Evolutionary conservation across 352 stramenopile species (phyloP), one percentile per base, ranked within the genome.

Genomic region (Globisporangium echinulatum): DNA sequence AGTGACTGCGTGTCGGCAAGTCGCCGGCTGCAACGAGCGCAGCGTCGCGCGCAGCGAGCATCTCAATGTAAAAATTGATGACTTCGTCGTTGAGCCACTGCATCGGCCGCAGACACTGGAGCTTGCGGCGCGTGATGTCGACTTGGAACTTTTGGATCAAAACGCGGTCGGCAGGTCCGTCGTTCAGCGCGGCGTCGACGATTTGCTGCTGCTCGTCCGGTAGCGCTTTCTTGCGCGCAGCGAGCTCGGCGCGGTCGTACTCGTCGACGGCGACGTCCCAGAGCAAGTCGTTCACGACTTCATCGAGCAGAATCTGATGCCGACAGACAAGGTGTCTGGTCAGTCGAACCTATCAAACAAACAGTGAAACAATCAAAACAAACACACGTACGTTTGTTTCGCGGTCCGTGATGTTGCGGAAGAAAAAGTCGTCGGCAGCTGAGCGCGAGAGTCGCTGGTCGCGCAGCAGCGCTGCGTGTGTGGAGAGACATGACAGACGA

Each of bases 21-120:
- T 67, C 57, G 0, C 79, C 72, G 40, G 64, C 65, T 36, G 71
- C 78, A 4, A 89, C 78, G 0, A 94, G 63, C 38, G 59, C 68
- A 56, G 73, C 72, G 52, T 94, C 84, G 40, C 83, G 80, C 47
- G 92, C 82, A 17, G 62, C 79, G 51, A 94, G 75, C 66, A 94
- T 54, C 61, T 93, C 74, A 62, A 92, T 85, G 62, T 83, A 94
- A 77, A 94, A 94, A 60, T 94, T 94, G 60, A 94, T 92, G 54
- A 90, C 80, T 73, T 90, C 85, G 52, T 94, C 85, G 57, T 94
- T 94, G 39, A 94, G 66, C 85, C 85, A 94, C 51, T 72, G 66
- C 36, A 67, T 48, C 8, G 83, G 83, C 15, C 85, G 68, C 43
- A 94, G 67, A 46, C 81, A 90, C 58, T 91, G 82, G 61, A 94